Evolutionary conservation across 2,329 filamentous ascomycete species (phyloP), one percentile per base, ranked within the genome.

Genomic region (Neobulgaria alba): DNA sequence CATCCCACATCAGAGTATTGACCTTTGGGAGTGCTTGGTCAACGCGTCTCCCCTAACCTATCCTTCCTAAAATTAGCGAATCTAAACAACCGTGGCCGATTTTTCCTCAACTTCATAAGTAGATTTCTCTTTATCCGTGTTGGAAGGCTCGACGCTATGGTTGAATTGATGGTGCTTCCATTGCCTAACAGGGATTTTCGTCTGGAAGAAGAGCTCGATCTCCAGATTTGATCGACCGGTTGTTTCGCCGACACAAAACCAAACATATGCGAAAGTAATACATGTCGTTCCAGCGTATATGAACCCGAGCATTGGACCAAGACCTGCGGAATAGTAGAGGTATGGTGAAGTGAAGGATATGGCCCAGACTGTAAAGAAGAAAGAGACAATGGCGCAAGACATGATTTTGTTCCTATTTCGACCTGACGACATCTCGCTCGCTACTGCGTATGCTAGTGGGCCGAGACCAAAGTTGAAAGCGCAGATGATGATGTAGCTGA

Each of bases 381-480:
- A 70, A 4, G 55, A 61, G 3, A 57, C 65, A 0, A 71, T 63
- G 0, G 67, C 59, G 3, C 61, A 58, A 7, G 63, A 57, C n/a
- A 59, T 63, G 47, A 67, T 68, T 51, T 68, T 68, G 51, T 67
- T 68, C 36, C 65, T 57, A 53, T 72, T 71, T 10, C 61, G 62
- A 3, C 68, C 68, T 17, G 69, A 66, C 0, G 68, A 63, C 62
- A 68, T 66, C 46, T 72, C 68, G 3, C 61, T 63, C 19, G 64
- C 64, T 29, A 68, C 62, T 0, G 65, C 63, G 55, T 58, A 69
- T 2, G 55, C 58, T 1, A 67, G 54, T 0, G 67, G 63, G 1
- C 66, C 67, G 54, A 60, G 61, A 10, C 61, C 61, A 49, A 69
- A 69, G 51, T 69, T 69, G 52, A 68, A 69, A 9, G 60, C 61